Percentiles rank a stretch among this genome's conserved stretches.
phyloP scores from a whole-genome alignment of 2,329 filamentous ascomycete species.

The Colletotrichum noveboracense region DNA sequence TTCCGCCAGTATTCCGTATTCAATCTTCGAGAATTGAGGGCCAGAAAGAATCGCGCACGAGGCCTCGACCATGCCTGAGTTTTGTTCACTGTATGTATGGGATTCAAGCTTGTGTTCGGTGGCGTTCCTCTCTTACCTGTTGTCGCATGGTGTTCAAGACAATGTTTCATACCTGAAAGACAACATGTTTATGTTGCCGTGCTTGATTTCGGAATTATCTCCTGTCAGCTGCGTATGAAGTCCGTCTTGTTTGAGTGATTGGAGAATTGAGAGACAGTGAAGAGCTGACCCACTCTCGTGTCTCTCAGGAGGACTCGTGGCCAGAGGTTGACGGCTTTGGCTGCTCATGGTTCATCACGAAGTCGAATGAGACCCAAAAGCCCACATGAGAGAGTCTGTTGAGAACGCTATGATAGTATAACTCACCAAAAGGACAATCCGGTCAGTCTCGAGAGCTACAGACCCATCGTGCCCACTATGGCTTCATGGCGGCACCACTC shows the following conservation, averaged over 20 bases:
- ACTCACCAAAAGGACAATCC: too few species aligned
- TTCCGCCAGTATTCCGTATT: conserved; percentile 52
- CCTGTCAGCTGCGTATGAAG: neutral
- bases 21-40: conserved; percentile 40
- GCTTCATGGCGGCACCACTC: neutral
- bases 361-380: rapidly evolving
- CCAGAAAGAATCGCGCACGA: too few species aligned
- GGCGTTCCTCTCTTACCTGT: too few species aligned
- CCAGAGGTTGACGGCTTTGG: neutral
- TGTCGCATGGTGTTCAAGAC: neutral
- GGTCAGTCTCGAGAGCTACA: too few species aligned
- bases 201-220: neutral
- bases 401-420: too few species aligned
- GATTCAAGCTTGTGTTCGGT: too few species aligned
- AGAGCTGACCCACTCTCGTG: neutral
- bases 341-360: neutral
- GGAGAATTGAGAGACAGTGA: neutral
- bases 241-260: neutral
- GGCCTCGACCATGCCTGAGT: too few species aligned
- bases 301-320: rapidly evolving
- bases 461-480: neutral
- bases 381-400: rapidly evolving
- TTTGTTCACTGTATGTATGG: too few species aligned
- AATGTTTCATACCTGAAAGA: neutral
- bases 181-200: neutral